These are phyloP conservation scores for Pichia exigua DNA, from an alignment of 805 yeast genomes.

Conservation along the genomic window DNA sequence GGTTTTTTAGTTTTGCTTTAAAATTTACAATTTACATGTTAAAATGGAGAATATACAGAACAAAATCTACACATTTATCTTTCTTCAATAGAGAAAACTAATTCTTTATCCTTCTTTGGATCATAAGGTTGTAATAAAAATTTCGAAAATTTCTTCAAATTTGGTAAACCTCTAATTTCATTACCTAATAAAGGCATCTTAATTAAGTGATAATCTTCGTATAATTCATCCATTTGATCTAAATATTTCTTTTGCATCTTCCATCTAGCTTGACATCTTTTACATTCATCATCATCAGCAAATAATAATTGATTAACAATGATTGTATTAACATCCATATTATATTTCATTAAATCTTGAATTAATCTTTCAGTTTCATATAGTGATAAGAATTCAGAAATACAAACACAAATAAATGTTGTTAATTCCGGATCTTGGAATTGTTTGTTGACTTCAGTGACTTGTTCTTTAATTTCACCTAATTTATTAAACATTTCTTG, in stretches of 20 bases:
- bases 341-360: constrained; percentile 89
- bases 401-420: constrained; percentile 93
- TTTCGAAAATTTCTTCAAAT: constrained; percentile 74
- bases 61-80: constrained; percentile 16
- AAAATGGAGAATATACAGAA: background rate
- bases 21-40: background rate
- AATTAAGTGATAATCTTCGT: constrained; percentile 94
- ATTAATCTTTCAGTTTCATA: constrained; percentile 97
- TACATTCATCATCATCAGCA: constrained; percentile 78
- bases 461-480: constrained; percentile 71
- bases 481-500: constrained; percentile 72
- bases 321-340: constrained; percentile 94
- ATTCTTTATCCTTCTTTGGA: constrained; percentile 49
- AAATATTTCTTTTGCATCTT: constrained; percentile 93
- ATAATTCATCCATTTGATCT: constrained; percentile 91
- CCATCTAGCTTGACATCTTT: constrained; percentile 87
- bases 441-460: constrained; percentile 84
- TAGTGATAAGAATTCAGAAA: constrained; percentile 89
- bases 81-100: constrained; percentile 50
- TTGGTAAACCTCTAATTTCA: constrained; percentile 90
- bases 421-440: constrained; percentile 95
- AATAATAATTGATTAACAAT: constrained; percentile 90
- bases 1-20: background rate
- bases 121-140: constrained; percentile 73
- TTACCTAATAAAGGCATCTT: constrained; percentile 92